phyloP scores from a whole-genome alignment of 2,329 filamentous ascomycete genomes.

The Cladosporium cucumerinum region DNA sequence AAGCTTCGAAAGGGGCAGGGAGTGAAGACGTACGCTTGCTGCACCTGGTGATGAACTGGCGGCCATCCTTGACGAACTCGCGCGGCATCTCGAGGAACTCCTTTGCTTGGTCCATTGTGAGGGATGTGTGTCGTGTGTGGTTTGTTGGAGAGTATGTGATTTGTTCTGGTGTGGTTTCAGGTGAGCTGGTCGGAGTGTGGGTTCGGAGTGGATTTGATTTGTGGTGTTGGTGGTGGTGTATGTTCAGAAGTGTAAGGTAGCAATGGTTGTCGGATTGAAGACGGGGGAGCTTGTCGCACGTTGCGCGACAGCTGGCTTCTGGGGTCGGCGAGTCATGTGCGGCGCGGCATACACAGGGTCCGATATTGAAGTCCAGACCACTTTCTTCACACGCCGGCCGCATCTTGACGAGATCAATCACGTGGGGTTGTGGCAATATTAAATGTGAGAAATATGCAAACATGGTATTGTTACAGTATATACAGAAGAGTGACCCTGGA shows the following conservation, averaged over 20 bases:
- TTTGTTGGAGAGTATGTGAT: background rate
- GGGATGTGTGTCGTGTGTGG: background rate
- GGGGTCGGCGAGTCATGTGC: conserved; percentile 9
- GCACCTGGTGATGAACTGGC: conserved; percentile 50
- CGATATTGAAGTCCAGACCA: background rate
- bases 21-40: conserved; percentile 42
- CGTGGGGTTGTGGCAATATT: background rate
- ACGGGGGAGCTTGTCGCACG: background rate
- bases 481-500: background rate
- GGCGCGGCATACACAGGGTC: background rate
- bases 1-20: background rate
- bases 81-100: conserved; percentile 66
- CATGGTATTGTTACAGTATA: background rate
- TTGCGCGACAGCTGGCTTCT: conserved; percentile 8
- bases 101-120: conserved; percentile 58
- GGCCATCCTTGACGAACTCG: conserved; percentile 58
- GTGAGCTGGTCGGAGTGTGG: background rate
- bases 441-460: background rate
- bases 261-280: background rate
- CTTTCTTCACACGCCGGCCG: background rate
- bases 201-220: background rate
- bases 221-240: conserved; percentile 5
- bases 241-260: background rate
- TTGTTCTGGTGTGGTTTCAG: background rate
- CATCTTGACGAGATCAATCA: background rate